Evolutionary conservation across 1,284 basidiomycete species (phyloP).

Genomic region (Moesziomyces parantarcticus): DNA sequence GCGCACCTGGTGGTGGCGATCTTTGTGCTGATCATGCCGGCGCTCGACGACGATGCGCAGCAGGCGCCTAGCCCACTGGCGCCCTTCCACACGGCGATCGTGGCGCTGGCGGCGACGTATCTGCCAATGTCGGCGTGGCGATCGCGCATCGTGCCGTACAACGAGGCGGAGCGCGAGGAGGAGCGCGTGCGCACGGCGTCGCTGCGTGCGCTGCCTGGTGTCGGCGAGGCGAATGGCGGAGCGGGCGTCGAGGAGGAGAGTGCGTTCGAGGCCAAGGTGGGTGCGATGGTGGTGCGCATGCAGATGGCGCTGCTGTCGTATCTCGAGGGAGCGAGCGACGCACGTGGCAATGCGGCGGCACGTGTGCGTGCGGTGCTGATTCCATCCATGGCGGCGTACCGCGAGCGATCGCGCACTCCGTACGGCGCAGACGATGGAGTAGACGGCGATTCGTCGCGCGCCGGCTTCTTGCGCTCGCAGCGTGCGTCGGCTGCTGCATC

Average conservation of each 20-base stretch:
- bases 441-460: constrained; percentile 26
- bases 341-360: constrained; percentile 25
- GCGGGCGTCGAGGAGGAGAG: constrained; percentile 36
- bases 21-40: constrained; percentile 76
- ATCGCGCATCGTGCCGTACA: constrained; percentile 75
- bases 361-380: constrained; percentile 46
- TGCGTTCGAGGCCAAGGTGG: constrained; percentile 51
- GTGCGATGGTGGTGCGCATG: constrained; percentile 42
- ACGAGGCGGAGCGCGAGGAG: constrained; percentile 77
- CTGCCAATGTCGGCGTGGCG: constrained; percentile 77
- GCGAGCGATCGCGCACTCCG: constrained; percentile 39
- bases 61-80: constrained; percentile 70
- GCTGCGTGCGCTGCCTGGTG: constrained; percentile 34
- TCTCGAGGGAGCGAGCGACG: constrained; percentile 57
- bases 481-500: constrained; percentile 34
- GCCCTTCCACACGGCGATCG: constrained; percentile 78
- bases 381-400: constrained; percentile 45
- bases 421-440: constrained; percentile 19
- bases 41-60: constrained; percentile 80
- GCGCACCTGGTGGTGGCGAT: constrained; percentile 78
- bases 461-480: constrained; percentile 37
- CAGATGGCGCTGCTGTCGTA: constrained; percentile 56
- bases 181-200: constrained; percentile 61
- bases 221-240: constrained; percentile 28
- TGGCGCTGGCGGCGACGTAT: constrained; percentile 80